Percentiles rank a stretch among this genome's conserved stretches.
Conservation (phyloP, 1,139 yeast species). For the Kurtzmaniella natalensis region DNA sequence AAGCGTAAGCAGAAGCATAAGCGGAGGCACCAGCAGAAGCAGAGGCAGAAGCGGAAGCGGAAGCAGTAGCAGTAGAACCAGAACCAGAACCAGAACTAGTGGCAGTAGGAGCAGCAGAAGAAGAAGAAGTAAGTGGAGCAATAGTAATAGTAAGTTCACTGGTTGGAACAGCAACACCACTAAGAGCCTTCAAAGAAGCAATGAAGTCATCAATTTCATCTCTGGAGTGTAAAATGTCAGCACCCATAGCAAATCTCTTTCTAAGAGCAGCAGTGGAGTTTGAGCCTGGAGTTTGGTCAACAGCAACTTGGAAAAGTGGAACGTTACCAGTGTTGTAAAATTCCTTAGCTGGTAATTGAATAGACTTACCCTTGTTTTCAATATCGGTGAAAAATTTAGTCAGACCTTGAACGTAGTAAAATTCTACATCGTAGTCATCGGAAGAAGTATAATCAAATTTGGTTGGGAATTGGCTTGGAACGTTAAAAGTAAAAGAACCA, state of each 20-base stretch:
- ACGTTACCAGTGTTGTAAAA: constrained; percentile 21
- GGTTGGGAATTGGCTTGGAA: constrained; percentile 27
- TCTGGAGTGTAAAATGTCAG: constrained; percentile 18
- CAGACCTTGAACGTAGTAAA: constrained; percentile 30
- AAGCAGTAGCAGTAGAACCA: constrained; percentile 9
- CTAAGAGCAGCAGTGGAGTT: constrained; percentile 43
- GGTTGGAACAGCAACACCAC: constrained; percentile 22
- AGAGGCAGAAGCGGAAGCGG: too few species aligned
- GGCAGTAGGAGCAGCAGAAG: constrained; percentile 12
- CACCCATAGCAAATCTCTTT: constrained; percentile 30
- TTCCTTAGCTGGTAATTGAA: constrained; percentile 29
- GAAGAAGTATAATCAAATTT: constrained; percentile 22
- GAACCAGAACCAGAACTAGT: constrained; percentile 11
- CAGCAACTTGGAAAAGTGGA: constrained; percentile 30
- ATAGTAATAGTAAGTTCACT: constrained; percentile 18
- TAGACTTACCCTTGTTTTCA: constrained; percentile 30
- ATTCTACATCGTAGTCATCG: constrained; percentile 33
- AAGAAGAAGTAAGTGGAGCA: constrained; percentile 12
- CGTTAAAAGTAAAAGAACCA: constrained; percentile 36
- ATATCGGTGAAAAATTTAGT: constrained; percentile 33
- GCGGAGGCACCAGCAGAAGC: constrained; percentile 7
- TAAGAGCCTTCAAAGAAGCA: constrained; percentile 21
- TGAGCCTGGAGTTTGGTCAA: constrained; percentile 23
- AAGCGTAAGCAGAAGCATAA: constrained; percentile 27
- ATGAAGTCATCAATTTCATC: constrained; percentile 31